Base-by-base conservation (phyloP, 257 asterid species). In the Pogostemon cablin region DNA sequence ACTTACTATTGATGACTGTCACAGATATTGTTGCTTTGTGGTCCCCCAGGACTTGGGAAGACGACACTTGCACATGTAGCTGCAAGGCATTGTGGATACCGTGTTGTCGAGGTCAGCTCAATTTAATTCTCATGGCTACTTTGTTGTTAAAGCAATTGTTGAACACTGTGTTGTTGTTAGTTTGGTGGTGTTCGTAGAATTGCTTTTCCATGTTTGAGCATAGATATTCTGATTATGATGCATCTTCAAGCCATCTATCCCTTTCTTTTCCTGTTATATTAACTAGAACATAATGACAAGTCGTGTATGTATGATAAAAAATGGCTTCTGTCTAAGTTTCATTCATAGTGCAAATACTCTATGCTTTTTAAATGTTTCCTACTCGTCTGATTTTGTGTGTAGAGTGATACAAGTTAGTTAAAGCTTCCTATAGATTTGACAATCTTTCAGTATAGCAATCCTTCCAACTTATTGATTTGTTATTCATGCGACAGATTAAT, bases 1-100 rank as follows among this genome's bases (percentile, higher is more conserved):
- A 72, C 58, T 17, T 17, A 58, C 63, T 66, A 12, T 71, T 69
- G 75, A 63, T 65, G 65, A 65, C 43, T 64, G 10, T 73, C 62
- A 65, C 96, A 93, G 99, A 79, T 95, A 82, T 89, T 95, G 71
- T 83, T 95, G 85, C 97, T 95, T 72, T 95, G 98, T 72, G 99
- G 99, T 3, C 87, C 99, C 75, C 99, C 99, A 46, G 99, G 99
- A 67, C 93, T 95, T 75, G 99, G 99, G 78, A 95, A 95, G 86
- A 95, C 99, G 57, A 95, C 99, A 2, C 96, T 95, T 81, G 99
- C 99, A 62, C 99, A 95, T 85, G 95, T 95, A 65, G 98, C 98
- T 61, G 99, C 99, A 65, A 81, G 77, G 79, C 99, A 95, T 77
- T 95, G 99, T 81, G 99, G 99, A 40, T 95, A 95, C 78, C 96